Percentiles rank a stretch among this genome's conserved stretches.
Evolutionary conservation across 2,329 filamentous ascomycete genomes (phyloP).

Genomic region (Reticulascus tulasneorum): DNA sequence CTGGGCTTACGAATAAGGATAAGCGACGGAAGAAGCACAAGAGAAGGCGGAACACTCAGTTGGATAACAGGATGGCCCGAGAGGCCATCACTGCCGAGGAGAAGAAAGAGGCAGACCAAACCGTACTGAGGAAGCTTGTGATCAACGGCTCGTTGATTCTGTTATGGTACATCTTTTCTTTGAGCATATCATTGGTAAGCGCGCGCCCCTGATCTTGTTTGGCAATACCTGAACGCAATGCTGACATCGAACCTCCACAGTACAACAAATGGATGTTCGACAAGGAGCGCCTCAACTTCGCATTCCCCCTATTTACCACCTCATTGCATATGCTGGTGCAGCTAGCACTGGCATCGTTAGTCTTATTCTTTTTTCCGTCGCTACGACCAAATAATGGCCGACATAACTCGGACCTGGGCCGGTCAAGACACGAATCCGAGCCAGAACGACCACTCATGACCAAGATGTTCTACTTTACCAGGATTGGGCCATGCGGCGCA

Average conservation of each 20-base stretch:
- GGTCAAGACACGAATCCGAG: constrained; percentile 50
- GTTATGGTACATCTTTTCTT: constrained; percentile 86
- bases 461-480: constrained; percentile 84
- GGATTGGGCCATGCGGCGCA: constrained; percentile 85
- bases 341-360: constrained; percentile 71
- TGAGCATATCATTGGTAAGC: constrained; percentile 84
- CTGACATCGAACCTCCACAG: constrained; percentile 40
- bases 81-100: constrained; percentile 64
- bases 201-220: constrained; percentile 15
- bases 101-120: constrained; percentile 71
- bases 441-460: constrained; percentile 68
- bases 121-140: constrained; percentile 63
- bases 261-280: constrained; percentile 99
- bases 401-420: constrained; percentile 44
- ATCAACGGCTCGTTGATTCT: constrained; percentile 79
- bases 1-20: constrained; percentile 73
- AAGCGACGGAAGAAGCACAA: constrained; percentile 63
- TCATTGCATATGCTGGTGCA: constrained; percentile 95
- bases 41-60: constrained; percentile 61
- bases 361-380: constrained; percentile 79
- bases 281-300: constrained; percentile 77
- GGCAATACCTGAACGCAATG: background rate
- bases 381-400: constrained; percentile 61
- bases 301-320: constrained; percentile 92
- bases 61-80: constrained; percentile 66